Base-by-base conservation (phyloP, 345 rosid genomes). In the Boechera divaricarpa region DNA sequence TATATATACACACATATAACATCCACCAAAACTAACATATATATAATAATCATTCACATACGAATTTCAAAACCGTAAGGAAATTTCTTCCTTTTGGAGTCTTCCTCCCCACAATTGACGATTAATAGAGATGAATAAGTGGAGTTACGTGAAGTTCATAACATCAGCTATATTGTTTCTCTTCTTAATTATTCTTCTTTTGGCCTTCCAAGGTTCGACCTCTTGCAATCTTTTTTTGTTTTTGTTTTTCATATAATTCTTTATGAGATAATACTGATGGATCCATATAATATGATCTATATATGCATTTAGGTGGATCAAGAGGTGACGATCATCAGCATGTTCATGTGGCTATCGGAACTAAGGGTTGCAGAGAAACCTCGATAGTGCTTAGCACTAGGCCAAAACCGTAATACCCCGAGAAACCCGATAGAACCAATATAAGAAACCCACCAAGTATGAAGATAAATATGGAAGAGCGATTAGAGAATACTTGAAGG, bases 181-280 rank as follows among this genome's bases (percentile, higher is more conserved):
- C 42, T 39, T 69, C 29, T 29, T 55, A 29, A 42, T 56, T 7
- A 31, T 70, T 42, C 32, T 28, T 28, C 32, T 28, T 56, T 69
- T 44, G 31, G 39, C 29, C 44, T 55, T 29, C 56, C 63, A 56
- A 29, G 73, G 73, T 69, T 69, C 15, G 28, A 28, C 68, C 24
- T 15, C 10, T 26, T 16, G 10, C 29, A 29, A 0, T 15, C 10
- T 35, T n/a, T 49, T 49, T 12, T 4, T 42, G 1, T n/a, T 0
- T 24, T 5, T 12, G n/a, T 1, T 21, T 21, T 21, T 21, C 24
- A 28, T 42, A 42, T 12, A 56, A 7, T 29, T 8, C 31, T 55
- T 57, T 45, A 47, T 64, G 5, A 32, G 9, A 70, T 57, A 57
- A 3, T 44, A 7, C 5, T 35, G 55, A 29, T 57, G 31, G 7